Base-by-base conservation (phyloP, 257 asterid species). In the Linderniella brevidens region DNA sequence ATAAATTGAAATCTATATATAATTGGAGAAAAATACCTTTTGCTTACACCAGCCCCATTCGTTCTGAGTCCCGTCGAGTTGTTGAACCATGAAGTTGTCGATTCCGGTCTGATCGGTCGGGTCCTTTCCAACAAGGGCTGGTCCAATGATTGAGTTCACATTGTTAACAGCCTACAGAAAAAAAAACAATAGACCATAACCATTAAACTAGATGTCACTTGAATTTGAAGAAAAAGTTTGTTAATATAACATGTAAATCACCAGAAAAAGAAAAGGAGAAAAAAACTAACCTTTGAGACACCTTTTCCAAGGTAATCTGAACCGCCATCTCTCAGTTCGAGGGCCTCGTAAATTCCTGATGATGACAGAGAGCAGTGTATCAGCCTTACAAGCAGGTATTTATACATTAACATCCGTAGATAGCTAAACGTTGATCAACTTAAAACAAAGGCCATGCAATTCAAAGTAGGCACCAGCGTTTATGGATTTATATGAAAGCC, bases 31-130 rank as follows among this genome's bases (percentile, higher is more conserved):
- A 39, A 8, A 56, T 78, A 83, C 97, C 95, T 83, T 87, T 49
- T 87, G 86, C 62, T 87, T 87, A 84, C 97, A 87, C 97, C 97
- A 87, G 49, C 97, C 97, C 97, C 97, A 82, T 65, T 87, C 95
- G 35, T 87, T 87, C 59, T 77, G 88, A 37, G 97, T 87, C 61
- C 97, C 97, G 56, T 87, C 97, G 5, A 87, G 86, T 46, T 82
- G 73, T 18, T 80, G 97, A 63, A 87, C 97, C 97, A 87, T 87
- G 78, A 64, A 79, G 58, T 82, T 82, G 17, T 87, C 97, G 44
- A 87, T 65, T 12, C 53, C 92, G 50, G 85, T 70, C 66, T 87
- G 97, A 59, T 87, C 95, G 0, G 95, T 75, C 43, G 94, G 80
- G 63, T 86, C 77, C 97, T 87, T 87, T 65, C 97, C 97, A 37